phyloP scores from a whole-genome alignment of 257 asterid species.

The Penstemon barbatus region DNA sequence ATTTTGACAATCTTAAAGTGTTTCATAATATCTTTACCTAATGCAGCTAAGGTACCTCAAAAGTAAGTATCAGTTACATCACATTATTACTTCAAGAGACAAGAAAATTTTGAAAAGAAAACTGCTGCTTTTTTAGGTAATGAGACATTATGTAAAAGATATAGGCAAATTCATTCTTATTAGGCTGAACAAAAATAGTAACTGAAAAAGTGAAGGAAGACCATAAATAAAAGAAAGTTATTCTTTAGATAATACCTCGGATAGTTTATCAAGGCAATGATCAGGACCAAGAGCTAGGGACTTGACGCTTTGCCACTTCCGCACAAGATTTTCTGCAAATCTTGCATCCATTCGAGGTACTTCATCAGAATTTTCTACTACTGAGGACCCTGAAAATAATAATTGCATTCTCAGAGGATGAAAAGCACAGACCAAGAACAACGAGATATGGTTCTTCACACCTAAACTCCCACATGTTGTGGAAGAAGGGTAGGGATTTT shows the following conservation, averaged over 20 bases:
- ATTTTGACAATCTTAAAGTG: too few relatives aligned
- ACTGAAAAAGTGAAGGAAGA: not conserved
- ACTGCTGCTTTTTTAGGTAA: too few relatives aligned
- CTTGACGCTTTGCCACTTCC: constrained; percentile 83
- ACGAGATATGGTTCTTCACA: not conserved
- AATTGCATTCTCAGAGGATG: constrained; percentile 18
- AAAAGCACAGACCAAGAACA: constrained; percentile 21
- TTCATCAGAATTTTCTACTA: constrained; percentile 54
- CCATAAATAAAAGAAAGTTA: not conserved
- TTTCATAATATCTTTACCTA: too few relatives aligned
- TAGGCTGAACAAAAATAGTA: too few relatives aligned
- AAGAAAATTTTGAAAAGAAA: too few relatives aligned
- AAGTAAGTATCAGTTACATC: too few relatives aligned
- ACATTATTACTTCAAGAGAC: too few relatives aligned
- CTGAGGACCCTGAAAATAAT: constrained; percentile 46
- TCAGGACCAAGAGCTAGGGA: constrained; percentile 93
- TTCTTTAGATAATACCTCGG: constrained; percentile 52
- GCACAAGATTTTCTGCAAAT: constrained; percentile 78
- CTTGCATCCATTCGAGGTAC: constrained; percentile 89
- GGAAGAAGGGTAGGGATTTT: not conserved
- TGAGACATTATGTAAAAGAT: too few relatives aligned
- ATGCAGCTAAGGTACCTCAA: too few relatives aligned
- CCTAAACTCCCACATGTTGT: constrained; percentile 4
- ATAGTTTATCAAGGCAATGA: constrained; percentile 60
- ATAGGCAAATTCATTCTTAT: too few relatives aligned